A percentile compares a stretch with the other conserved stretches of the same genome.
These are phyloP conservation scores for Zopfochytrium polystomum DNA, from an alignment of 371 early-diverging fungal species.

Conservation along the genomic window DNA sequence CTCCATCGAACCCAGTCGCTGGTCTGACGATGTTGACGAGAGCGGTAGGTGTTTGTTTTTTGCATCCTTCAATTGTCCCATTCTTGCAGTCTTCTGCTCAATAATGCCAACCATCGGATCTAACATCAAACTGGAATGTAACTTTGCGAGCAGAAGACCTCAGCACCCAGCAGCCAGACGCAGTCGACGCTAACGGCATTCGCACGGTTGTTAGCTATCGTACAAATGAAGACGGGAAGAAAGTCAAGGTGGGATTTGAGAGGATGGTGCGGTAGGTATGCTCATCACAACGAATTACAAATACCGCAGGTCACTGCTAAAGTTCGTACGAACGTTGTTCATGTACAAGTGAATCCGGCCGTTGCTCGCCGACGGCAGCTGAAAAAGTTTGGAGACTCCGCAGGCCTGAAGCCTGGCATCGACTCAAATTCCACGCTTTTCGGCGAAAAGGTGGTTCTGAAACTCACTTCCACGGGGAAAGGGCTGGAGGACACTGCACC, in stretches of 20 bases:
- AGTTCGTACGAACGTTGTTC: conserved; percentile 74
- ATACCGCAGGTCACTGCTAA: conserved; percentile 62
- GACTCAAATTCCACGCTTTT: conserved; percentile 84
- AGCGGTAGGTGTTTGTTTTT: not conserved
- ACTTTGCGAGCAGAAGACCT: not conserved
- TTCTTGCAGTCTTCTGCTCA: not conserved
- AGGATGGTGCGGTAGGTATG: not conserved
- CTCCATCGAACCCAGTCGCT: too few species aligned
- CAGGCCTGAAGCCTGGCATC: conserved; percentile 58
- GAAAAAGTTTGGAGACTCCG: conserved; percentile 51
- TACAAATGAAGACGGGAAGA: not conserved
- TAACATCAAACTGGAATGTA: not conserved
- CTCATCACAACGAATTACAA: not conserved
- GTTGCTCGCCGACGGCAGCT: conserved; percentile 62
- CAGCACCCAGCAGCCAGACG: not conserved
- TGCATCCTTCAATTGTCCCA: not conserved
- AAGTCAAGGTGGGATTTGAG: not conserved
- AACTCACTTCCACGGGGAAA: conserved; percentile 62
- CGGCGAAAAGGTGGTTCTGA: conserved; percentile 85
- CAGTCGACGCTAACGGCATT: not conserved
- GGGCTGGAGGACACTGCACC: conserved; percentile 40
- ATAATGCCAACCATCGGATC: not conserved
- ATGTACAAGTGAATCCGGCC: conserved; percentile 71
- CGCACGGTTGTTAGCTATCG: not conserved
- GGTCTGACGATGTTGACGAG: conserved; percentile 1